Percentiles rank a stretch among this genome's conserved stretches.
These are phyloP conservation scores for Pichia heedii DNA, from an alignment of 805 yeast genomes.

Conservation along the genomic window DNA sequence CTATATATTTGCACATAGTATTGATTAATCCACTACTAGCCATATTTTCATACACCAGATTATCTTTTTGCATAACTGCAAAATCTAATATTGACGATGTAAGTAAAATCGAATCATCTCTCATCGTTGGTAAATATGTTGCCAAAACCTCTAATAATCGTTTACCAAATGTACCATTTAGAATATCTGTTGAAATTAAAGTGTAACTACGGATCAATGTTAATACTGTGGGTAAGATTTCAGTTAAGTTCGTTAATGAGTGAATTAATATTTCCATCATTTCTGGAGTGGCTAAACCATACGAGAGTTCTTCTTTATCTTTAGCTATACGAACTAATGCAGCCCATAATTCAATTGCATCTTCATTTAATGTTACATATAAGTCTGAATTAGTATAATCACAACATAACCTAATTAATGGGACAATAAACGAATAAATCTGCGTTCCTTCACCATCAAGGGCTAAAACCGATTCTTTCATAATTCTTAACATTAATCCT, in stretches of 20 bases:
- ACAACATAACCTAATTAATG: constrained; percentile 54
- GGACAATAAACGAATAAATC: constrained; percentile 49
- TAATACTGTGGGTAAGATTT: constrained; percentile 55
- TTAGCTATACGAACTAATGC: constrained; percentile 58
- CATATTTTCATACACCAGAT: constrained; percentile 19
- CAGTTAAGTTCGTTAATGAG: constrained; percentile 65
- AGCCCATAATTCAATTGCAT: constrained; percentile 82
- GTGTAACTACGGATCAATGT: constrained; percentile 57
- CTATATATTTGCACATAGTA: constrained; percentile 32
- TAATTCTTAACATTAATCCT: constrained; percentile 38
- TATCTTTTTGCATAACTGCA: constrained; percentile 29
- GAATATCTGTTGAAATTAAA: constrained; percentile 36
- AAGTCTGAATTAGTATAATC: constrained; percentile 47
- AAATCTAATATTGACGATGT: constrained; percentile 48
- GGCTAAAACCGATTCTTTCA: constrained; percentile 48
- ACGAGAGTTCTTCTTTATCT: constrained; percentile 22
- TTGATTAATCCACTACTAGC: constrained; percentile 38
- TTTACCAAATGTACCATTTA: constrained; percentile 30
- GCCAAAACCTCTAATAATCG: constrained; percentile 42
- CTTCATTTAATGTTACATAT: constrained; percentile 61
- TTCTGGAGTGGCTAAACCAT: constrained; percentile 30
- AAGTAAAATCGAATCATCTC: constrained; percentile 61
- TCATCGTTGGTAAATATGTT: constrained; percentile 46
- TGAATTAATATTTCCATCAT: constrained; percentile 42
- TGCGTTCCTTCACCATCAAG: constrained; percentile 43